A percentile compares a stretch with the other conserved stretches of the same genome.
Conservation (phyloP, 2,329 filamentous ascomycete genomes). For the Aspergillus sp. region DNA sequence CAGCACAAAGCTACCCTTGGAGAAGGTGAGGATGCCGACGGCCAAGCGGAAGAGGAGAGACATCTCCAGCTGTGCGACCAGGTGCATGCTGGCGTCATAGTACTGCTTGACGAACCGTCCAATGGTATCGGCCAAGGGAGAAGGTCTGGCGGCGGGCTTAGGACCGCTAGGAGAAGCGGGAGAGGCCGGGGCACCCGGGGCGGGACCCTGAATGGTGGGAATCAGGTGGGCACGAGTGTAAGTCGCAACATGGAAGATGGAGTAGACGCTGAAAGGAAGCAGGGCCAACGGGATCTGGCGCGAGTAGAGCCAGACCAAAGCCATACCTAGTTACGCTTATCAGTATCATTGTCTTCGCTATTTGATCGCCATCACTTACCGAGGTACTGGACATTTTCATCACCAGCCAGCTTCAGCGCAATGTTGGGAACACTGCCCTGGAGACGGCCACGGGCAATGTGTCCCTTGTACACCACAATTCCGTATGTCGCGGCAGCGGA, state of each 20-base stretch:
- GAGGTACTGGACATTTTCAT: slow-evolving; percentile 98
- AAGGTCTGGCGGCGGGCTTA: slow-evolving; percentile 50
- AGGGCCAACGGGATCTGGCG: slow-evolving; percentile 88
- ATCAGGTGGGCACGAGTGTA: slow-evolving; percentile 94
- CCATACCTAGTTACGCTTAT: slow-evolving; percentile 66
- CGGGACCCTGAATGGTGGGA: slow-evolving; percentile 75
- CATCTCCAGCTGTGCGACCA: slow-evolving; percentile 88
- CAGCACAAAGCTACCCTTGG: slow-evolving; percentile 87
- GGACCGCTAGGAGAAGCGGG: slow-evolving; percentile 59
- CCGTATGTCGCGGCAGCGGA: slow-evolving; percentile 91
- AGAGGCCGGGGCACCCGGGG: slow-evolving; percentile 52
- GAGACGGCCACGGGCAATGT: slow-evolving; percentile 78
- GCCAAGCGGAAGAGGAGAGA: slow-evolving; percentile 81
- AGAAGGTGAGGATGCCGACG: slow-evolving; percentile 80
- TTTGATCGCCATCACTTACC: slow-evolving; percentile 59
- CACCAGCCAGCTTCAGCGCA: slow-evolving; percentile 67
- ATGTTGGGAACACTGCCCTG: slow-evolving; percentile 66
- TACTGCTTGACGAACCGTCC: slow-evolving; percentile 95
- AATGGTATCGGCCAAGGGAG: slow-evolving; percentile 76
- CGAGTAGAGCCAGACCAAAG: slow-evolving; percentile 89
- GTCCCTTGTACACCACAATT: slow-evolving; percentile 98
- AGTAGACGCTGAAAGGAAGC: slow-evolving; percentile 94
- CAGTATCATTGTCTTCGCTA: neutral
- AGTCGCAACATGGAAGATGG: slow-evolving; percentile 95
- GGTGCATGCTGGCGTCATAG: slow-evolving; percentile 93